These are phyloP conservation scores for Cutaneotrichosporon sp. DNA, from an alignment of 1,284 basidiomycete species.

Conservation along the genomic window DNA sequence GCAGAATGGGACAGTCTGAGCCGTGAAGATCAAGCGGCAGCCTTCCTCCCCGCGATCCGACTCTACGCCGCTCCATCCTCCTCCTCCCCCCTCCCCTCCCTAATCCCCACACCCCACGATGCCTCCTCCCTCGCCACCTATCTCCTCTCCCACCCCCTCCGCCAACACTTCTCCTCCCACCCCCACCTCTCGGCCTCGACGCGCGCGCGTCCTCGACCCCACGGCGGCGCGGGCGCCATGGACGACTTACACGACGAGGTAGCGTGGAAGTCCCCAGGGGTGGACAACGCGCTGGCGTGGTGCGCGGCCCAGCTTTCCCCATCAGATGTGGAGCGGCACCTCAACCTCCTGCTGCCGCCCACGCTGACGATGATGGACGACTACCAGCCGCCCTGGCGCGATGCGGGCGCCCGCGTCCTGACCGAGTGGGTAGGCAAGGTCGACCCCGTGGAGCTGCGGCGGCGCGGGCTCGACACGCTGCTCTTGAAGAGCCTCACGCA, in stretches of 20 bases:
- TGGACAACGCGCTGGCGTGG: constrained; percentile 33
- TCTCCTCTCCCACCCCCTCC: constrained; percentile 27
- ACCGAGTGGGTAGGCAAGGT: constrained; percentile 30
- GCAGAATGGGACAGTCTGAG: constrained; percentile 27
- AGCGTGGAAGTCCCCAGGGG: constrained; percentile 33
- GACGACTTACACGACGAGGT: constrained; percentile 41
- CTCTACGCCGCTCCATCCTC: constrained; percentile 26
- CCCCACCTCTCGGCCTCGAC: constrained; percentile 28
- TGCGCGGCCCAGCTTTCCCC: constrained; percentile 27
- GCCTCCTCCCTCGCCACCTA: constrained; percentile 21
- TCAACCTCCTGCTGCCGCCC: constrained; percentile 49
- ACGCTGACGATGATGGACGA: constrained; percentile 53
- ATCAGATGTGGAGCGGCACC: constrained; percentile 25
- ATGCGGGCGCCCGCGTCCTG: constrained; percentile 38
- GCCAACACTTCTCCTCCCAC: constrained; percentile 32
- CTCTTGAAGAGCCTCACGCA: constrained; percentile 43
- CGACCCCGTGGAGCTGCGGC: constrained; percentile 29
- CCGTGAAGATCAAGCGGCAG: constrained; percentile 30
- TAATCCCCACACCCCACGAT: neutral
- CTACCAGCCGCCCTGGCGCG: constrained; percentile 48
- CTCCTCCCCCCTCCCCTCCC: too few relatives aligned
- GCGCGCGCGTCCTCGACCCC: constrained; percentile 23
- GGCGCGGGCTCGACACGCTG: constrained; percentile 49
- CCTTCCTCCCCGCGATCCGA: constrained; percentile 28
- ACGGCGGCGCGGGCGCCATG: constrained; percentile 49